Evolutionary conservation across 305 asterid species (phyloP).

Genomic region (Rubia balearica): DNA sequence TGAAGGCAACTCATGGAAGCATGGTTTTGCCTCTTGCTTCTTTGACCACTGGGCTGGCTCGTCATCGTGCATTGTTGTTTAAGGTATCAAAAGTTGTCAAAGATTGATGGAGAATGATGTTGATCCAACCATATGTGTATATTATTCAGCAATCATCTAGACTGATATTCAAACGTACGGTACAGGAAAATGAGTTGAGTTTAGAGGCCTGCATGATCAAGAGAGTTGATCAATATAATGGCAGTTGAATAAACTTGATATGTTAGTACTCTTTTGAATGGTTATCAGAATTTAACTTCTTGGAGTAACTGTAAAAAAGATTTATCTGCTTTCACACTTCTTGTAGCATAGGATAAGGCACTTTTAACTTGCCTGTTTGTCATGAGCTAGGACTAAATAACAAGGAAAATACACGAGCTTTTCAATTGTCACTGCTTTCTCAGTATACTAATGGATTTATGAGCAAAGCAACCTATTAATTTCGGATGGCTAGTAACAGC

Average conservation of each 20-base stretch:
- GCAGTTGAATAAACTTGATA: neutral
- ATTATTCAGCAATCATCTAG: neutral
- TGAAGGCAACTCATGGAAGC: slow-evolving; percentile 68
- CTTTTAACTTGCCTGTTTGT: neutral
- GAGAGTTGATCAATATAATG: neutral
- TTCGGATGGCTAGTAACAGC: neutral
- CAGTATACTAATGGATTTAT: neutral
- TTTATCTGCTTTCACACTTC: neutral
- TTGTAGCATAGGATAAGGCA: neutral
- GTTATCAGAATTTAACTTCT: neutral
- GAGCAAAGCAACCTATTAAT: neutral
- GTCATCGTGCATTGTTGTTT: slow-evolving; percentile 90
- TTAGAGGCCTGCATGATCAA: neutral
- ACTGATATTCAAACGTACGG: neutral
- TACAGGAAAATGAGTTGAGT: neutral
- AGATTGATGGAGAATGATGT: neutral
- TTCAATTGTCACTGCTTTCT: neutral
- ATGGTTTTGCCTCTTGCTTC: slow-evolving; percentile 96
- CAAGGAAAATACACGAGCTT: neutral
- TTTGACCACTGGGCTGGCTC: slow-evolving; percentile 78
- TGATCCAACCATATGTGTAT: neutral
- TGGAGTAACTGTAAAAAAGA: neutral
- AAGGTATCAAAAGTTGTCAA: slow-evolving; percentile 40
- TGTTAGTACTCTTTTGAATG: neutral
- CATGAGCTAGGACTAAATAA: neutral